Base-by-base conservation (phyloP, 495 filamentous ascomycete species). In the Ramalina intermedia region DNA sequence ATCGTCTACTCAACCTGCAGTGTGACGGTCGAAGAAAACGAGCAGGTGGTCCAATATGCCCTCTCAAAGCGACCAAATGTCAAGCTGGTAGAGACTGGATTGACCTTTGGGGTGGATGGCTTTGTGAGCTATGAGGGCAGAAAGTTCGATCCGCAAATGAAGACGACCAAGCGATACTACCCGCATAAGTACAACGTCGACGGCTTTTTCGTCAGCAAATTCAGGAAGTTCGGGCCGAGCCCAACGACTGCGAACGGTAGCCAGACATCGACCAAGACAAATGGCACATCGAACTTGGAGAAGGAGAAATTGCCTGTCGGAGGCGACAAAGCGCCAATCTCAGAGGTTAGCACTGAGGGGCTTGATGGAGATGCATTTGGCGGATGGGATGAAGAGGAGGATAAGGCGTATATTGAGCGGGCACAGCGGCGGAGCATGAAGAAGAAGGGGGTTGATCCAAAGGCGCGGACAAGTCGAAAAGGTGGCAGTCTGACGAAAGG, bases 191-290 rank as follows among this genome's bases (percentile, higher is more conserved):
- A 90, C 70, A 98, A 98, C 69, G 85, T 98, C 23, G 91, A 98
- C 55, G 91, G 91, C 47, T 98, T 98, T 80, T 98, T 93, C 62
- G 91, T 96, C 49, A 83, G 85, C 59, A 98, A 96, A 66, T 81
- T 98, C 61, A 90, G 93, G 69, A 98, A 98, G 76, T 76, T 75
- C 26, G 91, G 77, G 12, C 84, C 83, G 0, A 84, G 81, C 12
- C 78, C 82, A 0, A 65, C 67, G 27, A 73, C 14, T 26, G 8
- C 44, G 26, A 47, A 47, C 17, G 44, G 44, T 16, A 13, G 8
- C 7, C 7, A 33, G 29, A 33, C 7, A 9, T 16, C 73, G 50
- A 59, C 67, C 17, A 66, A 55, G 16, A 62, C 59, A 16, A 64
- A 51, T 18, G 56, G 37, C 12, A 50, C 37, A 24, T 48, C 56